Conservation (phyloP, 2,329 filamentous ascomycete genomes). For the Albophoma yamanashiensis region DNA sequence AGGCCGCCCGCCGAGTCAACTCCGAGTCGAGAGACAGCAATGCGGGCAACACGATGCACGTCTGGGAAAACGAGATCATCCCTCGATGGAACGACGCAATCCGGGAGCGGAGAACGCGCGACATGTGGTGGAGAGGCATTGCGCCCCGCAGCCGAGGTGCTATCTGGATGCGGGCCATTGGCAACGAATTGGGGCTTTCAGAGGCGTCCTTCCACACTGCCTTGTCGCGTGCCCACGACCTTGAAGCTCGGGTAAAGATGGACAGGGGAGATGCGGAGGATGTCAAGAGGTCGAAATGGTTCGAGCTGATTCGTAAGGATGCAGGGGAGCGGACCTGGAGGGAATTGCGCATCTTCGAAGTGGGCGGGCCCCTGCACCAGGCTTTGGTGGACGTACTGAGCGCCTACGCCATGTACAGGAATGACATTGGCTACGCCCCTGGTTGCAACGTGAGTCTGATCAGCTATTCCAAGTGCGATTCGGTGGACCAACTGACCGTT, state of each 20-base stretch:
- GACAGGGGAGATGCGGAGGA: slow-evolving; percentile 44
- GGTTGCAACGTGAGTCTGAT: slow-evolving; percentile 57
- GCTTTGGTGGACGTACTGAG: slow-evolving; percentile 61
- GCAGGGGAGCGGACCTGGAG: slow-evolving; percentile 55
- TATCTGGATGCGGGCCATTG: slow-evolving; percentile 62
- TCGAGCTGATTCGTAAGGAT: slow-evolving; percentile 53
- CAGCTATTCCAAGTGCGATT: background rate
- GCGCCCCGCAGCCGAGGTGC: slow-evolving; percentile 57
- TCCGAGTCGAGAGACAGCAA: slow-evolving; percentile 43
- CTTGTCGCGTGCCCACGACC: slow-evolving; percentile 52
- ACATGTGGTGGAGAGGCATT: slow-evolving; percentile 76
- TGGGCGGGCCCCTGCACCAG: slow-evolving; percentile 54
- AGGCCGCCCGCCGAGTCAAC: slow-evolving; percentile 39
- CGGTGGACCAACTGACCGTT: background rate
- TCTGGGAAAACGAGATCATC: slow-evolving; percentile 70
- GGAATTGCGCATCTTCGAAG: slow-evolving; percentile 63
- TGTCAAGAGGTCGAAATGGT: slow-evolving; percentile 45
- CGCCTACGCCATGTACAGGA: slow-evolving; percentile 73
- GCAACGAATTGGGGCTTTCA: slow-evolving; percentile 61
- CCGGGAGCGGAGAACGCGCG: slow-evolving; percentile 55
- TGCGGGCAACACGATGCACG: slow-evolving; percentile 41
- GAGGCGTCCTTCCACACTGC: slow-evolving; percentile 61
- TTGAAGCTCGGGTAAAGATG: slow-evolving; percentile 44
- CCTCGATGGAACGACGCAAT: slow-evolving; percentile 67
- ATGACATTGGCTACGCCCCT: slow-evolving; percentile 67